A percentile compares a stretch with the other conserved stretches of the same genome.
phyloP scores from a whole-genome alignment of 768 basidiomycete species.

The Ramaria rubella region DNA sequence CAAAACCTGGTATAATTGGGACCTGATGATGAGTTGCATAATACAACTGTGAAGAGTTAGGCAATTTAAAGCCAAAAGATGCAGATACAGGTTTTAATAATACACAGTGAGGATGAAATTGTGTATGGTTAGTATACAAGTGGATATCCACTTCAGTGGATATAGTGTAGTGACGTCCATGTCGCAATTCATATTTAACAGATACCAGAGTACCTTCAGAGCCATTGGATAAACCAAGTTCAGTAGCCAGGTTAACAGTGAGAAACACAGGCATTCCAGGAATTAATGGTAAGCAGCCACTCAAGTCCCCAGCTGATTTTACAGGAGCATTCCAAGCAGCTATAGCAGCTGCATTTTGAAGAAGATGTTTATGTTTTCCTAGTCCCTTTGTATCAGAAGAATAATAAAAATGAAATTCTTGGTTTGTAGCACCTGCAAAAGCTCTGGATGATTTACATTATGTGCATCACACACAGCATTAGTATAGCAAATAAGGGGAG shows the following conservation, averaged over 20 bases:
- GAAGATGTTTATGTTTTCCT: neutral
- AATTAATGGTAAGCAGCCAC: neutral
- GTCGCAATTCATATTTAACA: neutral
- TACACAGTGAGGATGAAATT: neutral
- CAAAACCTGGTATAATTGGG: conserved; percentile 23
- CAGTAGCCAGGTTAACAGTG: neutral
- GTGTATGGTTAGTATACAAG: neutral
- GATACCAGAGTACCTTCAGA: neutral
- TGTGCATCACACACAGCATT: conserved; percentile 4
- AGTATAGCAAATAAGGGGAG: neutral
- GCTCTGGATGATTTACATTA: neutral
- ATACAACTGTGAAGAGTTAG: neutral
- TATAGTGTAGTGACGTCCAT: neutral
- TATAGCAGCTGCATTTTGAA: neutral
- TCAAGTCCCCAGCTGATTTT: neutral
- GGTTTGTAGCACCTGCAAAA: neutral
- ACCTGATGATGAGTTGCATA: conserved; percentile 11
- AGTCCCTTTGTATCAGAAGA: neutral
- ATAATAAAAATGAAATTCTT: conserved; percentile 1
- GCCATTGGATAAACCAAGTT: neutral
- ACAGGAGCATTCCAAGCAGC: neutral
- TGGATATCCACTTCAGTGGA: neutral
- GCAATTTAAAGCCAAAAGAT: neutral
- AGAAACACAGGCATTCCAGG: neutral
- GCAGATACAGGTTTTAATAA: neutral